phyloP scores from a whole-genome alignment of 306 rosid species.

The Cyclanthera cordifolia region DNA sequence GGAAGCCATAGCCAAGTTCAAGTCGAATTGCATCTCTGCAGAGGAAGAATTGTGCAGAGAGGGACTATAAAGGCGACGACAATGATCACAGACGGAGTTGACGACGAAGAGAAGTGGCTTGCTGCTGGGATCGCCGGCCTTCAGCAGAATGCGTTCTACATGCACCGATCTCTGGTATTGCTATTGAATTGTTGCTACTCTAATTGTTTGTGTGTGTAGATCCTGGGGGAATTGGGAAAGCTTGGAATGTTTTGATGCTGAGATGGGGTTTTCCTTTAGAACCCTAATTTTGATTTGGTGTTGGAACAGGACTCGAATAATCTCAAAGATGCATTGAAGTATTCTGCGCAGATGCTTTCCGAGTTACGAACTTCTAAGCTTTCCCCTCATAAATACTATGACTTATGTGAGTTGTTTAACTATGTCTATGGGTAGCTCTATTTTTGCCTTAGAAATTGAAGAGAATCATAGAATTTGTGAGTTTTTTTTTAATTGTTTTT shows the following conservation, averaged over 20 bases:
- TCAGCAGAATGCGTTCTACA: slow-evolving; percentile 88
- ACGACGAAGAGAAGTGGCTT: slow-evolving; percentile 86
- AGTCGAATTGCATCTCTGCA: neutral
- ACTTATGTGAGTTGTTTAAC: slow-evolving; percentile 52
- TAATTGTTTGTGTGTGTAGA: neutral
- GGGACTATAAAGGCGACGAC: slow-evolving; percentile 14
- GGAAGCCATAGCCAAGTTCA: neutral
- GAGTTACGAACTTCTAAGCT: slow-evolving; percentile 96
- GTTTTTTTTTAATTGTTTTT: slow-evolving; percentile 8
- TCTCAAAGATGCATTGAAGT: slow-evolving; percentile 87
- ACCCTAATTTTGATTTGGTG: slow-evolving; percentile 10
- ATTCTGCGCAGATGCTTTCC: slow-evolving; percentile 97
- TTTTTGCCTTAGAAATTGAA: neutral
- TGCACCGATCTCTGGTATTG: slow-evolving; percentile 95
- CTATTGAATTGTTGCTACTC: slow-evolving; percentile 13
- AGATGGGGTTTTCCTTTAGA: neutral
- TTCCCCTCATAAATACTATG: slow-evolving; percentile 93
- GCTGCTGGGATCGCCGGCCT: slow-evolving; percentile 97
- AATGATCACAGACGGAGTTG: slow-evolving; percentile 71
- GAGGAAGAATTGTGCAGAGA: neutral
- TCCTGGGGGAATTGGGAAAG: neutral
- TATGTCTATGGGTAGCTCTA: slow-evolving; percentile 21
- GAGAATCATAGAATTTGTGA: neutral
- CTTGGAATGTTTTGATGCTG: neutral
- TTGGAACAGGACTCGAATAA: slow-evolving; percentile 72